Percentiles rank a stretch among this genome's conserved stretches.
These are phyloP conservation scores for Populus davidiana DNA, from an alignment of 345 rosid genomes.

Conservation along the genomic window DNA sequence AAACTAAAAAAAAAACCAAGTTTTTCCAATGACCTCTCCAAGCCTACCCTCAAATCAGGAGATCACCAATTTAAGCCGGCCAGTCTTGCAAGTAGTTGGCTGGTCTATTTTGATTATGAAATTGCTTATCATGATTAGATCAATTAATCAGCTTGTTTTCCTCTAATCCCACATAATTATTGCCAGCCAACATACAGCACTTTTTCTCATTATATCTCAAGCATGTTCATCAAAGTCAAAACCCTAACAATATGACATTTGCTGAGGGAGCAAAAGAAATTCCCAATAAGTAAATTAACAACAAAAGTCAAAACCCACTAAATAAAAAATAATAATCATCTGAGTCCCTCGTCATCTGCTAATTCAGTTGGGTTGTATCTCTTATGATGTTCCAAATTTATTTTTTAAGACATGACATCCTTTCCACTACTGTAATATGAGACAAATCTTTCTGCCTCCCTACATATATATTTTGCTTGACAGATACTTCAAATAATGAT, in stretches of 20 bases:
- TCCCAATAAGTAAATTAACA: neutral
- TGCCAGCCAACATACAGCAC: conserved; percentile 21
- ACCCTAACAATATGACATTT: neutral
- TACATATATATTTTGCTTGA: neutral
- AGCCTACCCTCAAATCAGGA: no score
- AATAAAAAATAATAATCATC: neutral
- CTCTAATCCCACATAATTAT: conserved; percentile 14
- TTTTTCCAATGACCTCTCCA: no score
- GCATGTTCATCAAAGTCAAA: neutral
- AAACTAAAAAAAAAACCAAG: no score
- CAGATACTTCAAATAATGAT: neutral
- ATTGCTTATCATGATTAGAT: neutral
- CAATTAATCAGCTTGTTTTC: neutral
- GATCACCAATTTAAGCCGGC: no score
- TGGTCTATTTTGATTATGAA: neutral
- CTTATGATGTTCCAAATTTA: neutral
- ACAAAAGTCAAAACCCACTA: neutral
- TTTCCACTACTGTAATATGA: neutral
- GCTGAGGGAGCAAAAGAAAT: neutral
- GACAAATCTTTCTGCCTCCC: neutral
- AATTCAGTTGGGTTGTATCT: neutral
- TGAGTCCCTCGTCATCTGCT: conserved; percentile 1
- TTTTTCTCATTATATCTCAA: neutral
- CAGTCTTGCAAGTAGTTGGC: no score
- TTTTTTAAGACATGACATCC: neutral